Evolutionary conservation across 1,284 basidiomycete species (phyloP), one percentile per base, ranked within the genome.

Genomic region (Cutaneotrichosporon cyanovorans): DNA sequence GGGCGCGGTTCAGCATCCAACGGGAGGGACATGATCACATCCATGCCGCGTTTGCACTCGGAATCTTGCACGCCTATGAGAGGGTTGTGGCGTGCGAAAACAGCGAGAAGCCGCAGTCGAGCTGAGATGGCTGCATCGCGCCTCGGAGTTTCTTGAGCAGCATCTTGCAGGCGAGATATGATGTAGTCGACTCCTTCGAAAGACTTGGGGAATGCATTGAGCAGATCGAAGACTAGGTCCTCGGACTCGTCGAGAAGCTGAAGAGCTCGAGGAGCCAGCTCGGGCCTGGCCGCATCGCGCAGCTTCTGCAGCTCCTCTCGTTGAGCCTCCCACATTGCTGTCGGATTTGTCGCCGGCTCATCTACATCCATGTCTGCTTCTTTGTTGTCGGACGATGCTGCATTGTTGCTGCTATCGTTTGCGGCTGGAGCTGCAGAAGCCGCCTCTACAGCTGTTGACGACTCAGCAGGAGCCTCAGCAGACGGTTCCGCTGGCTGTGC

Each of bases 151-250:
- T 86, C 55, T 4, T 39, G 42, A 22, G 48, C 42, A 7, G 53
- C 51, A 16, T 53, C 53, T 6, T 48, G 39, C 5, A 64, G 36
- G 16, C 52, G 43, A 16, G 57, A 53, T 25, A 64, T 30, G 39
- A 71, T 45, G 19, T 54, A 55, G 11, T 45, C 41, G 18, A 61
- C 42, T 2, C 63, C 76, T 40, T 77, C 79, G 35, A 75, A 25
- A 15, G 55, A 60, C 8, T 39, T 15, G 1, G 60, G 77, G 68
- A 92, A 89, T 11, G 85, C 84, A 25, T 78, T 77, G 58, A 86
- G 83, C 40, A 95, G 79, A 62, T 96, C 91, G 62, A 95, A 95
- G 39, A 96, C 83, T 37, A 96, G 78, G 6, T 84, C 82, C 8
- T 85, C 81, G 58, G 91, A 85, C 52, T 85, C 80, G 63, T 97